A percentile compares a stretch with the other conserved stretches of the same genome.
phyloP scores from a whole-genome alignment of 1,284 basidiomycete species.

The Ustilago curta region DNA sequence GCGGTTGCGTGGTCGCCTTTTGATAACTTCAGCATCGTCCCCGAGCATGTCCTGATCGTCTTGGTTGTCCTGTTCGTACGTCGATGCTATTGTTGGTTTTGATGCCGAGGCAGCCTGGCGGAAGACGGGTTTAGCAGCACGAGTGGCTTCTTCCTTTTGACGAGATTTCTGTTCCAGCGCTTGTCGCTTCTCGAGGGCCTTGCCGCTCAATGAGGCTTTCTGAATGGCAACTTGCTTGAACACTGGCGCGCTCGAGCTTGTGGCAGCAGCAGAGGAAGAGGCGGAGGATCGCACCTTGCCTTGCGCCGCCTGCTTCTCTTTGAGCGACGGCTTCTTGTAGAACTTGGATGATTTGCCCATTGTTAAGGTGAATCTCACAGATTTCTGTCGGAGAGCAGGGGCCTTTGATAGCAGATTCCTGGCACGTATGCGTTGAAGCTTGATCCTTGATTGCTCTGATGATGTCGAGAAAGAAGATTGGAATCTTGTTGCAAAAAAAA shows the following conservation, averaged over 20 bases:
- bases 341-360: conserved; percentile 57
- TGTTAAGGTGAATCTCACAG: neutral
- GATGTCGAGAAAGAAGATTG: conserved; percentile 5
- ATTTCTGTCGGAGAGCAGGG: neutral
- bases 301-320: conserved; percentile 43
- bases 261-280: conserved; percentile 11
- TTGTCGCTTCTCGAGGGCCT: conserved; percentile 39
- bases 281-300: conserved; percentile 40
- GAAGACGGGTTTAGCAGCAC: conserved; percentile 44
- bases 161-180: conserved; percentile 34
- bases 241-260: conserved; percentile 10
- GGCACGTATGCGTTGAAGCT: neutral
- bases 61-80: conserved; percentile 11
- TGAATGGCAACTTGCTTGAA: conserved; percentile 28
- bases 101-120: conserved; percentile 22
- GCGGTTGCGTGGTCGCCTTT: conserved; percentile 43
- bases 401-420: neutral
- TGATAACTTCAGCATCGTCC: conserved; percentile 31
- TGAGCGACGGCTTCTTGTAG: conserved; percentile 56
- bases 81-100: neutral
- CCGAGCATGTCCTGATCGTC: conserved; percentile 21
- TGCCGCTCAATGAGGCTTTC: conserved; percentile 36
- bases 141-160: conserved; percentile 42
- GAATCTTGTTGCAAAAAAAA: conserved; percentile 10
- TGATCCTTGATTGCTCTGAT: neutral